Percentiles rank a stretch among this genome's conserved stretches.
Evolutionary conservation across 176 grass and related monocot species (phyloP).

Genomic region (Rhynchospora breviuscula): DNA sequence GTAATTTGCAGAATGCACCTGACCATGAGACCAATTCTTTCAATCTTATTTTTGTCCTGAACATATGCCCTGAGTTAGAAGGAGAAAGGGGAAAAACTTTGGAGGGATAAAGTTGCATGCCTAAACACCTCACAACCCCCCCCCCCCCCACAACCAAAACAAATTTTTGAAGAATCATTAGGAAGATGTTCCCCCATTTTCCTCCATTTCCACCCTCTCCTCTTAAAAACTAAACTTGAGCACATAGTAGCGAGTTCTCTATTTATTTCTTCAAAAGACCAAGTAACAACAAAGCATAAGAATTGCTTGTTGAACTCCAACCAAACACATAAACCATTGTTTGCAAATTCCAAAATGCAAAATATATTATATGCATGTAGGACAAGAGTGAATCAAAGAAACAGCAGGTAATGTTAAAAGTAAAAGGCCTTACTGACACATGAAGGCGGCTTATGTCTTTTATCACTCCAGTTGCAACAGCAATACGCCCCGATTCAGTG

Average conservation of each 20-base stretch:
- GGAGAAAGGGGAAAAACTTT: not conserved
- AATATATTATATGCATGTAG: not conserved
- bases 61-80: not conserved
- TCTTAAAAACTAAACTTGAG: not conserved
- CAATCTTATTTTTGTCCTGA: not conserved
- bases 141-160: not conserved
- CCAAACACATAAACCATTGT: conserved; percentile 24
- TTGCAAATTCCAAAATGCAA: not conserved
- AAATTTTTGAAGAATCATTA: not conserved
- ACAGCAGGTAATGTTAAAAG: not conserved
- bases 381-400: conserved; percentile 8
- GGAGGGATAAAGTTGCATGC: not conserved
- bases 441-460: conserved; percentile 56
- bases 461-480: conserved; percentile 78
- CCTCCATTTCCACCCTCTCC: not conserved
- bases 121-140: not conserved
- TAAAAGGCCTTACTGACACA: conserved; percentile 49
- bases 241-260: not conserved
- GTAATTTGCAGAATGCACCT: not conserved
- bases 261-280: not conserved
- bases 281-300: not conserved
- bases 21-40: not conserved
- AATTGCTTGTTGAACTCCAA: conserved; percentile 22
- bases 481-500: conserved; percentile 63
- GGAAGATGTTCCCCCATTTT: not conserved